Conservation (phyloP, 1,284 basidiomycete species). For the Schizopora paradoxa region DNA sequence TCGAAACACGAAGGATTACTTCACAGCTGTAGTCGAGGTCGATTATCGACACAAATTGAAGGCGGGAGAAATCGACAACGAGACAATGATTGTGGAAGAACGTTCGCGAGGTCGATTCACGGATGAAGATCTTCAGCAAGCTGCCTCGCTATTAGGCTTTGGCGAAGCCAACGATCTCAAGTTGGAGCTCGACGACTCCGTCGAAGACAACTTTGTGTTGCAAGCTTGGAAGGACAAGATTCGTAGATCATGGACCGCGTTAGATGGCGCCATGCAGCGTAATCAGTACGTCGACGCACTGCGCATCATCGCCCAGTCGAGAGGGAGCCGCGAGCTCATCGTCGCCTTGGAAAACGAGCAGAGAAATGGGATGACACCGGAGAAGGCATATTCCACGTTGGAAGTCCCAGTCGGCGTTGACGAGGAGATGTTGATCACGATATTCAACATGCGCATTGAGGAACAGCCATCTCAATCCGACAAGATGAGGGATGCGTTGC, state of each 20-base stretch:
- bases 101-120: constrained; percentile 61
- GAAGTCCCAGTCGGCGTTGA: constrained; percentile 68
- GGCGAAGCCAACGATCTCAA: constrained; percentile 51
- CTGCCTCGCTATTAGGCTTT: constrained; percentile 55
- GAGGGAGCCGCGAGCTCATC: constrained; percentile 45
- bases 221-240: constrained; percentile 63
- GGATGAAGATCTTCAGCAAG: constrained; percentile 42
- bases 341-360: constrained; percentile 49
- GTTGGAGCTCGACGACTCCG: constrained; percentile 61
- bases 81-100: constrained; percentile 53
- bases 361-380: constrained; percentile 59
- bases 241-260: constrained; percentile 56
- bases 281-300: constrained; percentile 58
- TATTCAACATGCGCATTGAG: constrained; percentile 70
- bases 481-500: constrained; percentile 61
- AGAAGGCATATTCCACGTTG: constrained; percentile 68
- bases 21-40: constrained; percentile 49
- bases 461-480: constrained; percentile 62
- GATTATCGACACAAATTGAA: too few relatives aligned
- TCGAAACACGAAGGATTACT: constrained; percentile 52
- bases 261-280: constrained; percentile 38
- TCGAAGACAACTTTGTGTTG: constrained; percentile 61
- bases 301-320: constrained; percentile 54
- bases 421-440: constrained; percentile 69
- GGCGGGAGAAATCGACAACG: constrained; percentile 42